Evolutionary conservation across 257 asterid species (phyloP).

Genomic region (Gentiana dahurica): DNA sequence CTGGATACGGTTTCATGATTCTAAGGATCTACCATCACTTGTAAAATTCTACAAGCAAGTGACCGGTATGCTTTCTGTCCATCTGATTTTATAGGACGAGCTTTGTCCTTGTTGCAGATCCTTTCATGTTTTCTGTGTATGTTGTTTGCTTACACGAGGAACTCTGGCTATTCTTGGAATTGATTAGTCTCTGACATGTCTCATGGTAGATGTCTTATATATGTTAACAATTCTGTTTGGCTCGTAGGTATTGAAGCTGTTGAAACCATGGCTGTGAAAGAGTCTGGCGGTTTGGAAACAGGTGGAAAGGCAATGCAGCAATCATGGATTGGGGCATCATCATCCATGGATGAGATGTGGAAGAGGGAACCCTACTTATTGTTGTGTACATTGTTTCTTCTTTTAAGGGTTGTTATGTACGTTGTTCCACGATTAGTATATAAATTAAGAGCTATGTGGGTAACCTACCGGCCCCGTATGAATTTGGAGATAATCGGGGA

Average conservation of each 20-base stretch:
- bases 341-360: constrained; percentile 23
- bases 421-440: constrained; percentile 30
- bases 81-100: not conserved
- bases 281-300: constrained; percentile 12
- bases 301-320: constrained; percentile 6
- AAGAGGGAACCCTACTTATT: constrained; percentile 34
- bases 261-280: constrained; percentile 10
- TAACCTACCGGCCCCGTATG: constrained; percentile 26
- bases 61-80: constrained; percentile 37
- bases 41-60: constrained; percentile 38
- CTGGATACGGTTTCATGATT: constrained; percentile 36
- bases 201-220: not conserved
- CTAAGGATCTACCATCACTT: constrained; percentile 42
- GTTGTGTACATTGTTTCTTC: constrained; percentile 29
- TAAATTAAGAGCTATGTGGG: constrained; percentile 28
- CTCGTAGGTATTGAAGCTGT: constrained; percentile 8
- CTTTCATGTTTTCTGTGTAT: not conserved
- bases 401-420: constrained; percentile 27
- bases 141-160: no score
- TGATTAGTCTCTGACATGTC: no score
- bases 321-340: constrained; percentile 13
- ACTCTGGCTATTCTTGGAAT: no score
- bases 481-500: constrained; percentile 44
- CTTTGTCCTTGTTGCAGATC: not conserved
- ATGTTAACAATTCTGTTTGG: not conserved